Base-by-base conservation (phyloP, 2,329 filamentous ascomycete genomes). In the Colletotrichum filicis region DNA sequence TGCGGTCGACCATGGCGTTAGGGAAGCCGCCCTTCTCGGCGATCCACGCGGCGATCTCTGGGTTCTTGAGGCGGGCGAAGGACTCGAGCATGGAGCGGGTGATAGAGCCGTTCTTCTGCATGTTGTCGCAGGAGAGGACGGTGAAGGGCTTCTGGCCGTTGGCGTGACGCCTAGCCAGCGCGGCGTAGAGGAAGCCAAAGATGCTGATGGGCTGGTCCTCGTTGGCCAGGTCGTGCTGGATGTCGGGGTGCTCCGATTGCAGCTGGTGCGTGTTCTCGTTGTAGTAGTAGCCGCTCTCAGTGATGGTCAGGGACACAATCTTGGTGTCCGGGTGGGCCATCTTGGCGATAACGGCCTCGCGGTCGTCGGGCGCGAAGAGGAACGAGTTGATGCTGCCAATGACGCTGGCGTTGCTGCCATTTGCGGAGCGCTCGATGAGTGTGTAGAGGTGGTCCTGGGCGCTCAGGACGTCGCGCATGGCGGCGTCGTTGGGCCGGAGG, bases 241-340 rank as follows among this genome's bases (percentile, higher is more conserved):
- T 88, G 76, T 88, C 86, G 9, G 86, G 80, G 78, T 88, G 82
- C 56, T 88, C 83, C 46, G 79, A 78, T 74, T 84, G 79, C 71
- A 89, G 82, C 81, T 88, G 79, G 81, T 89, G 87, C n/a, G 87
- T 86, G 83, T 89, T 88, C 78, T 89, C 87, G 78, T 89, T 87
- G 82, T 88, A 88, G 82, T 87, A 89, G 84, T 89, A 89, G 74
- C 87, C 87, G 77, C 85, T 87, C 81, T 89, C 87, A 56, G 87
- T 89, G 78, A 89, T 89, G 77, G 87, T 89, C 78, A 89, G 78
- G 19, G 87, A 89, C 37, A 89, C 87, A 73, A 89, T 89, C 77
- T 83, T 85, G 14, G 87, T 89, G 76, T 88, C 86, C 0, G 85
- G 82, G 80, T 88, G 83, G 1, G 87, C 87, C 87, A 89, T 88